Evolutionary conservation across 352 stramenopile species (phyloP), one percentile per base, ranked within the genome.

Genomic region (Pythium apleroticum): DNA sequence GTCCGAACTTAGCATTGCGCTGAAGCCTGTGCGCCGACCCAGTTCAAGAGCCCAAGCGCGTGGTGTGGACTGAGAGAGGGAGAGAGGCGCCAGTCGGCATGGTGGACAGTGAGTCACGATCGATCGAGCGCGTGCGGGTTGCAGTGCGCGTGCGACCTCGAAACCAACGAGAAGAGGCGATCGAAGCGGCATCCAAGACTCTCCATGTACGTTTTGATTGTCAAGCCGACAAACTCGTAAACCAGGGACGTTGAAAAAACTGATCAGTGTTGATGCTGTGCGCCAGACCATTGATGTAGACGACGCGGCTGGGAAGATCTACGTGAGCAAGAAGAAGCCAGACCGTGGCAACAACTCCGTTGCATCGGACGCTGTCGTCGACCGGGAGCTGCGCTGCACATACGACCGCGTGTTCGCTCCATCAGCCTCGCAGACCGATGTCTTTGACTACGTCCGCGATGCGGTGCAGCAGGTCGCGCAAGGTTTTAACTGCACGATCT

Each of bases 401-500:
- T 97, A 88, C 65, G 90, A 97, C 56, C 78, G 75, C 31, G 85
- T 96, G 14, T 89, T 97, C 45, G 76, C 65, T 3, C 72, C 80
- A 10, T 69, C 69, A 5, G 66, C 81, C 7, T 74, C 66, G 12
- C 90, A 97, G 66, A 62, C 75, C 22, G 78, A 91, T 39, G 74
- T 97, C 7, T 97, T 96, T 54, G 65, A 76, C 11, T 89, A 93
- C 46, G 57, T 91, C 1, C 75, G 77, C 17, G 81, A 89, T 31
- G 75, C 78, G 3, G 81, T 96, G 31, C 78, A 89, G 46, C 80
- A 91, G 58, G 80, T 97, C 8, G 77, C 90, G 2, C 81, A 94
- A 65, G 89, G 89, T 31, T 93, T 91, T 71, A 96, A 97, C 76
- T 94, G 86, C 71, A 97, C 86, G 14, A 92, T 97, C 39, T 96